A percentile compares a stretch with the other conserved stretches of the same genome.
Evolutionary conservation across 768 basidiomycete species (phyloP).

Genomic region (Xerocomellus intermedius): DNA sequence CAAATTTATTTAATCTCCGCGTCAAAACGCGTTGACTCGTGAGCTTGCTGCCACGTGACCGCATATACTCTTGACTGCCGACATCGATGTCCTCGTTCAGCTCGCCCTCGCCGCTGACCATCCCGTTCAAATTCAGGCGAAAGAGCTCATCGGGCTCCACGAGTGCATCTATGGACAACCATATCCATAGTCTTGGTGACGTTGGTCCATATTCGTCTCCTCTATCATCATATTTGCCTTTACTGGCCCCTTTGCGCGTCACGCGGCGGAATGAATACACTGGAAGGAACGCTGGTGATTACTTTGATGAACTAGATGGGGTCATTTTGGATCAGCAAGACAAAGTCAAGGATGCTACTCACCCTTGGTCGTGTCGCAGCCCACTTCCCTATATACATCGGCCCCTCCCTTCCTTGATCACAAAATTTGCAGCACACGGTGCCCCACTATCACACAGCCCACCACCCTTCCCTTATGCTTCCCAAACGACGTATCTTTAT

Average conservation of each 20-base stretch:
- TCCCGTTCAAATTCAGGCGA: conserved; percentile 24
- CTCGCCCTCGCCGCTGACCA: conserved; percentile 6
- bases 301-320: neutral
- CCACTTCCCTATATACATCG: neutral
- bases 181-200: neutral
- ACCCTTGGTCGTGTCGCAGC: conserved; percentile 4
- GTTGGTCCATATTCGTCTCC: conserved; percentile 18
- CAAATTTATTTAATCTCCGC: neutral
- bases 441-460: neutral
- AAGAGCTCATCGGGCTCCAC: conserved; percentile 23
- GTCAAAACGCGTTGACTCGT: conserved; percentile 31
- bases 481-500: neutral
- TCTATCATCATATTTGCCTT: conserved; percentile 19
- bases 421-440: conserved; percentile 13
- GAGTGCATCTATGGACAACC: neutral
- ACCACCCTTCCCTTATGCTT: neutral
- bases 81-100: conserved; percentile 28
- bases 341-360: neutral
- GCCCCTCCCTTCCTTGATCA: conserved; percentile 20
- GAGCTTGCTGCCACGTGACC: conserved; percentile 28
- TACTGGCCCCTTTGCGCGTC: conserved; percentile 14
- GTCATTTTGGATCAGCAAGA: neutral
- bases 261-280: conserved; percentile 1
- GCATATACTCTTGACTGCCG: conserved; percentile 27
- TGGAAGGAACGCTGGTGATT: conserved; percentile 4